Evolutionary conservation across 1,139 yeast species (phyloP), one percentile per base, ranked within the genome.

Genomic region (Petasospora rhodanensis): DNA sequence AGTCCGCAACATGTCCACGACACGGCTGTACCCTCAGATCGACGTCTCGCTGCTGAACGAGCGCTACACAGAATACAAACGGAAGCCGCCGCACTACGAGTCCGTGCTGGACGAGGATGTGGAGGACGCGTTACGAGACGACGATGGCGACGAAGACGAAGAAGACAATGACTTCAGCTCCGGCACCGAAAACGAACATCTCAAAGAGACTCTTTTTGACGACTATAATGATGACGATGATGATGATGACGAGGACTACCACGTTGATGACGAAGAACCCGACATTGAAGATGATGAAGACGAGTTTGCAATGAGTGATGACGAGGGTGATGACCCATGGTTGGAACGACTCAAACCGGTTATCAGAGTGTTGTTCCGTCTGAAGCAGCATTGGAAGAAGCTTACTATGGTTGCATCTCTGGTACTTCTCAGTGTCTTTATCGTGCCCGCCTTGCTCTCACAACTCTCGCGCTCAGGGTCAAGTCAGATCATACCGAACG

Each of bases 161-260:
- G n/a, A n/a, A n/a, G n/a, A n/a, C n/a, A n/a, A n/a, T n/a, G n/a
- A n/a, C n/a, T n/a, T n/a, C n/a, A n/a, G n/a, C n/a, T n/a, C n/a
- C n/a, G n/a, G n/a, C n/a, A n/a, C n/a, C n/a, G n/a, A n/a, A n/a
- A n/a, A n/a, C n/a, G n/a, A n/a, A n/a, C n/a, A n/a, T n/a, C n/a
- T 22, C 15, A 36, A 34, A 28, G 35, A 34, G 31, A 36, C 42
- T 18, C 20, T 29, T 16, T 27, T 32, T 15, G 35, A 31, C 4
- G 33, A 29, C 16, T n/a, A n/a, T 8, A 22, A 15, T 15, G 21
- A 11, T 11, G 29, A 24, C 15, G 25, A 20, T 4, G 22, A 20
- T 19, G 28, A 18, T 6, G 28, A 22, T 9, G 33, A 21, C 7
- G 27, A 28, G 15, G 29, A 24, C 12, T 21, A 14, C 13, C 23